These are phyloP conservation scores for Ophiostoma ips DNA, from an alignment of 2,329 filamentous ascomycete genomes.

Conservation along the genomic window DNA sequence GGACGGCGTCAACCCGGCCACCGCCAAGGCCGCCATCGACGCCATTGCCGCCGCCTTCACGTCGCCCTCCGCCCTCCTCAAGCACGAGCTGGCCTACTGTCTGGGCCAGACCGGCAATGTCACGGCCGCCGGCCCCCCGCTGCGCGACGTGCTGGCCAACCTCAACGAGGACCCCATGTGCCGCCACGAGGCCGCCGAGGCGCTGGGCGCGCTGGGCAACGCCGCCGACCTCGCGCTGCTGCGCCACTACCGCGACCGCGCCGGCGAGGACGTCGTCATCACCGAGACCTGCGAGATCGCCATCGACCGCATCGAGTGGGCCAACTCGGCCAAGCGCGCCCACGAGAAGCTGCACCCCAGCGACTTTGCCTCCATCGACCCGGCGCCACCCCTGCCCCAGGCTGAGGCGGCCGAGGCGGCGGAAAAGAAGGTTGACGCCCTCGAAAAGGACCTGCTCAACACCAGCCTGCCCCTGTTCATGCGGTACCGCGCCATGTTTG, in stretches of 20 bases:
- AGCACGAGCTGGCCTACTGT: conserved; percentile 96
- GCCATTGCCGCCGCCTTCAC: conserved; percentile 80
- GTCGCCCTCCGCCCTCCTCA: conserved; percentile 78
- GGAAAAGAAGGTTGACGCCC: conserved; percentile 35
- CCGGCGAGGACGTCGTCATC: conserved; percentile 66
- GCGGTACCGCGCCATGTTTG: conserved; percentile 96
- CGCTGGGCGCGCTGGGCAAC: conserved; percentile 75
- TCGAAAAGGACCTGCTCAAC: conserved; percentile 69
- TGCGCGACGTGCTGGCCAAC: conserved; percentile 63
- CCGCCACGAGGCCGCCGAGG: conserved; percentile 91
- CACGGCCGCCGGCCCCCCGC: conserved; percentile 51
- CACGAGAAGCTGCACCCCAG: conserved; percentile 62
- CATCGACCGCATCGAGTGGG: conserved; percentile 87
- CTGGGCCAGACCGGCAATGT: conserved; percentile 77
- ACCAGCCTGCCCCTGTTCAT: conserved; percentile 69
- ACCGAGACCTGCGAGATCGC: conserved; percentile 95
- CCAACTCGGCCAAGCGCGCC: conserved; percentile 50
- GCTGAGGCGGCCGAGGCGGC: conserved; percentile 24
- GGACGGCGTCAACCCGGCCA: conserved; percentile 16
- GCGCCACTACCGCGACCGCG: conserved; percentile 57
- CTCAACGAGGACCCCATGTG: conserved; percentile 85
- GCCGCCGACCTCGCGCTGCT: conserved; percentile 60
- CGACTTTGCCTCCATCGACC: conserved; percentile 91
- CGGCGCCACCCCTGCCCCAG: conserved; percentile 74
- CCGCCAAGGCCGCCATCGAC: conserved; percentile 44